These are phyloP conservation scores for Aspergillus quadrilineatus DNA, from an alignment of 2,329 filamentous ascomycete genomes.

Conservation along the genomic window DNA sequence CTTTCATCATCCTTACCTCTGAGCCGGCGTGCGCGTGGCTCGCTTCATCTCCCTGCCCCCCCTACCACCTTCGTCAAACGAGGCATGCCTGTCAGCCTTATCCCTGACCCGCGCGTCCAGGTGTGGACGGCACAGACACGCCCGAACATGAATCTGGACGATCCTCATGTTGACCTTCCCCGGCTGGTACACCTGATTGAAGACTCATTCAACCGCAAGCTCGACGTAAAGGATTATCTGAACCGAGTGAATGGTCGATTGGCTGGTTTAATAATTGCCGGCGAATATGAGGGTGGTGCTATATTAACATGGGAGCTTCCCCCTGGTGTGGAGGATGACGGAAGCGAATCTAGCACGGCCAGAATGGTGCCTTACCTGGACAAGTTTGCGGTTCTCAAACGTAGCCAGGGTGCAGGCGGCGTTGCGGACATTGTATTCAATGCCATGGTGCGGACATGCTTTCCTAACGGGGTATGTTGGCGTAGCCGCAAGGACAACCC, in stretches of 20 bases:
- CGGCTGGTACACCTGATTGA: constrained; percentile 85
- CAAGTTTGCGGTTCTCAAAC: constrained; percentile 92
- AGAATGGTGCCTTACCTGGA: constrained; percentile 89
- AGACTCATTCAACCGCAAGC: constrained; percentile 82
- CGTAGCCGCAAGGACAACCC: constrained; percentile 85
- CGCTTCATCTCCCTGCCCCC: constrained; percentile 41
- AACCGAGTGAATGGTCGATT: constrained; percentile 74
- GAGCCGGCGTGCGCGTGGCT: constrained; percentile 54
- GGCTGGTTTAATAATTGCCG: constrained; percentile 90
- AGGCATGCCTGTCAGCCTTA: constrained; percentile 83
- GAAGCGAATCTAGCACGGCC: constrained; percentile 52
- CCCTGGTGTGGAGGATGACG: constrained; percentile 55
- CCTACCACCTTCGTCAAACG: constrained; percentile 83
- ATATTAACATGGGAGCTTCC: constrained; percentile 93
- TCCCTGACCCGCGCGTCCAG: constrained; percentile 65
- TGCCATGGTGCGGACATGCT: constrained; percentile 86
- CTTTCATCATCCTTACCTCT: constrained; percentile 87
- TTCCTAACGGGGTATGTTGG: constrained; percentile 89
- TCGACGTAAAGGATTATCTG: constrained; percentile 82
- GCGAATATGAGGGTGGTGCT: constrained; percentile 93
- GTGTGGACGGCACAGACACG: constrained; percentile 68
- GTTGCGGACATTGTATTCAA: constrained; percentile 97
- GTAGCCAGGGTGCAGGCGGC: constrained; percentile 83
- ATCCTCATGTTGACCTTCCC: constrained; percentile 77
- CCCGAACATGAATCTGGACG: constrained; percentile 68